Conservation (phyloP, 2,329 filamentous ascomycete species). For the Fusarium domesticum region DNA sequence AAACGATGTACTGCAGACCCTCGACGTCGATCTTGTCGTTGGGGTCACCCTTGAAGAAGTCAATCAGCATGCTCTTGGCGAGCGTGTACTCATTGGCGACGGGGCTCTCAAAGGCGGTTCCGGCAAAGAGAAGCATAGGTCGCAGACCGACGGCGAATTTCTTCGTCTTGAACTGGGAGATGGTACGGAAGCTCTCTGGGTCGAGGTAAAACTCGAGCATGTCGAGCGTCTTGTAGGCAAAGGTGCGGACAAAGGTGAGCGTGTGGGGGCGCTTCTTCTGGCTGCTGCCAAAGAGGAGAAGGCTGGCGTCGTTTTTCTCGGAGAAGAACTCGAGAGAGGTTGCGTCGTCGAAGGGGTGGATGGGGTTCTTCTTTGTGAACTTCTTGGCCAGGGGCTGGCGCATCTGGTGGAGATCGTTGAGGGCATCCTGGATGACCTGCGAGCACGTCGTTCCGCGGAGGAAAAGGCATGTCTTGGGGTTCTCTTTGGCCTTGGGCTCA, state of each 20-base stretch:
- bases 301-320: conserved; percentile 88
- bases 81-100: conserved; percentile 76
- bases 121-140: conserved; percentile 88
- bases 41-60: conserved; percentile 81
- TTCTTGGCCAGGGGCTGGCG: conserved; percentile 82
- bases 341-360: conserved; percentile 91
- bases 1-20: conserved; percentile 87
- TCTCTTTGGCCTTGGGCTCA: conserved; percentile 84
- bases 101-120: conserved; percentile 81
- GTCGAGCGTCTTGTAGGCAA: conserved; percentile 83
- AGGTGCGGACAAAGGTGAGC: conserved; percentile 78
- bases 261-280: conserved; percentile 96
- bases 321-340: conserved; percentile 90
- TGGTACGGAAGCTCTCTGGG: conserved; percentile 64
- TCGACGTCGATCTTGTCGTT: conserved; percentile 87
- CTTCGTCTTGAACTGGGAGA: conserved; percentile 72
- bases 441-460: conserved; percentile 84
- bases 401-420: conserved; percentile 80
- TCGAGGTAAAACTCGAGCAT: conserved; percentile 91
- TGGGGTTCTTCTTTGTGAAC: conserved; percentile 95
- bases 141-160: conserved; percentile 78
- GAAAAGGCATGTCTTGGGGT: conserved; percentile 85
- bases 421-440: conserved; percentile 75
- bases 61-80: conserved; percentile 81
- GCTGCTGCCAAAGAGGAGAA: conserved; percentile 79